Evolutionary conservation across 2,329 filamentous ascomycete genomes (phyloP).

Genomic region (Microcera coccophila): DNA sequence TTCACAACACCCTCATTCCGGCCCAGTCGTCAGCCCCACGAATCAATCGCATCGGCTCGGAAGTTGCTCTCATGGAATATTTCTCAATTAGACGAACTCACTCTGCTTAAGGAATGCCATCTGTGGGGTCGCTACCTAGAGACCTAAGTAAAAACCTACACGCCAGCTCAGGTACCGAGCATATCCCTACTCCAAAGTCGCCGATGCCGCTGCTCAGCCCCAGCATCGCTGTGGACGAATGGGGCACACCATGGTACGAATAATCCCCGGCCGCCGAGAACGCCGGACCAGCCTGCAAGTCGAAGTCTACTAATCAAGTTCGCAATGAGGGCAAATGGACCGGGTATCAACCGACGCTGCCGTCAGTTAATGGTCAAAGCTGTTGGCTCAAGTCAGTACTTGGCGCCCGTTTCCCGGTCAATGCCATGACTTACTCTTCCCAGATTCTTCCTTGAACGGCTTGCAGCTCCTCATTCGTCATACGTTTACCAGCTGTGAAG

Average conservation of each 20-base stretch:
- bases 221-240: background rate
- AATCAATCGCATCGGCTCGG: background rate
- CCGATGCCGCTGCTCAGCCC: background rate
- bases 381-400: constrained; percentile 27
- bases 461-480: constrained; percentile 80
- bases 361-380: constrained; percentile 38
- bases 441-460: constrained; percentile 86
- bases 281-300: constrained; percentile 24
- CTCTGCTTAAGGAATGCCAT: background rate
- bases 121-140: too few relatives aligned
- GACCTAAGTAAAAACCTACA: background rate
- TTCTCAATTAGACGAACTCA: background rate
- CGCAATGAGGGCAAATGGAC: constrained; percentile 8
- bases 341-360: background rate
- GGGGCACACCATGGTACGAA: background rate
- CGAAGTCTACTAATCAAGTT: constrained; percentile 21
- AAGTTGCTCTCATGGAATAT: background rate
- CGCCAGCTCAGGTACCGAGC: background rate
- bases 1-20: background rate
- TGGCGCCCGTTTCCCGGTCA: constrained; percentile 9
- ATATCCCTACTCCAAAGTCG: background rate
- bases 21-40: background rate
- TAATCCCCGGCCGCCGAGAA: background rate
- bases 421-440: constrained; percentile 61
- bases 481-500: constrained; percentile 84